These are phyloP conservation scores for Adansonia digitata DNA, from an alignment of 345 rosid species.

Conservation along the genomic window DNA sequence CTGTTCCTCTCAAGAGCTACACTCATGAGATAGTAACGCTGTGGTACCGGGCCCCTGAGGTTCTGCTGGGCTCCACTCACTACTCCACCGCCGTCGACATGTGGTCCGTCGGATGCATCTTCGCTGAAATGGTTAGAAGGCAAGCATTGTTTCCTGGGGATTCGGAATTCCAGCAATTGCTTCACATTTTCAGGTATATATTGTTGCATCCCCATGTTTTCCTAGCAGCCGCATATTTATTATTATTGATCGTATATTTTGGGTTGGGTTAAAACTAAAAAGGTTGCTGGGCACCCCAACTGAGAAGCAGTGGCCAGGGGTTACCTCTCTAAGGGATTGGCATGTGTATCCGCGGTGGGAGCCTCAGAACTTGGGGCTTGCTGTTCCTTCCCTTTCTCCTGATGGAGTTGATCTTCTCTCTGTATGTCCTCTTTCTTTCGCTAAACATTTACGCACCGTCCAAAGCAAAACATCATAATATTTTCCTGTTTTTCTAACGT, in stretches of 20 bases:
- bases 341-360: slow-evolving; percentile 89
- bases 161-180: slow-evolving; percentile 92
- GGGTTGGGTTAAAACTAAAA: not conserved
- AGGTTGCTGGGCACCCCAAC: slow-evolving; percentile 90
- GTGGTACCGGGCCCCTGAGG: slow-evolving; percentile 97
- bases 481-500: not conserved
- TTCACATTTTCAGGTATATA: slow-evolving; percentile 79
- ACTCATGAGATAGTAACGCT: slow-evolving; percentile 95
- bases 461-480: not conserved
- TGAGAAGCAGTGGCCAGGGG: slow-evolving; percentile 88
- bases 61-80: slow-evolving; percentile 75
- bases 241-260: not conserved
- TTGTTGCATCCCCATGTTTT: not conserved
- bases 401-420: slow-evolving; percentile 85
- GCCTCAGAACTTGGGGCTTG: slow-evolving; percentile 60
- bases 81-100: slow-evolving; percentile 88
- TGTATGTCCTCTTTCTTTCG: slow-evolving; percentile 30
- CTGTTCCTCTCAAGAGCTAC: slow-evolving; percentile 86
- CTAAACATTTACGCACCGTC: not conserved
- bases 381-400: slow-evolving; percentile 65
- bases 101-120: slow-evolving; percentile 99
- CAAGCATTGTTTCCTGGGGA: slow-evolving; percentile 94
- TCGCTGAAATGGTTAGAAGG: slow-evolving; percentile 86
- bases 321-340: slow-evolving; percentile 76
- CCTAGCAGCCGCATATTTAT: not conserved